Percentiles rank a stretch among this genome's conserved stretches.
phyloP scores from a whole-genome alignment of 2,329 filamentous ascomycete species.

The Ophiobolus disseminans region DNA sequence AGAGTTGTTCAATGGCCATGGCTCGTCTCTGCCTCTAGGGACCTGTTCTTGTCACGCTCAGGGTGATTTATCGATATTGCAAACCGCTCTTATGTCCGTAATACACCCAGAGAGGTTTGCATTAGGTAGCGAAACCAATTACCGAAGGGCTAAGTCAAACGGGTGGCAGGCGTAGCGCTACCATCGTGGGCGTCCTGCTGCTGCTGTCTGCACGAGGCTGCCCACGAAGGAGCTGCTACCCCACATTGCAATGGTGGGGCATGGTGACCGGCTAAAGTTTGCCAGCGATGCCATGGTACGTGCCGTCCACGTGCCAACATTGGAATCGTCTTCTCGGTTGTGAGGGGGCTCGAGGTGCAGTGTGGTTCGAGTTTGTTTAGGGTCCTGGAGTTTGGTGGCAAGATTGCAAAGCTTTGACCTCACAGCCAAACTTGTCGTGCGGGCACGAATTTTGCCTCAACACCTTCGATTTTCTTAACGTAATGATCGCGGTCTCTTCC shows the following conservation, averaged over 20 bases:
- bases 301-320: neutral
- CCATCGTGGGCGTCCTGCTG: no score
- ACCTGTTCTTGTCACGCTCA: neutral
- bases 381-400: no score
- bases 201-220: neutral
- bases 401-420: no score
- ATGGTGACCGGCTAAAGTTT: constrained; percentile 29
- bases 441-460: no score
- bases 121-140: neutral
- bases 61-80: neutral
- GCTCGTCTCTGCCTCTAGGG: neutral
- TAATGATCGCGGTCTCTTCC: no score
- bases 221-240: constrained; percentile 14
- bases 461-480: no score
- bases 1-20: constrained; percentile 42
- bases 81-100: neutral
- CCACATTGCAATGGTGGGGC: constrained; percentile 43
- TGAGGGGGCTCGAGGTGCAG: no score
- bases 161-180: no score
- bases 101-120: neutral
- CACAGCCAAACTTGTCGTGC: no score
- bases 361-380: no score
- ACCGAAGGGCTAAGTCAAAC: neutral
- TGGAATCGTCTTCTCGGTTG: no score
- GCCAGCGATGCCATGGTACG: constrained; percentile 1